Base-by-base conservation (phyloP, 352 stramenopile species). In the Phytophthora pisi region DNA sequence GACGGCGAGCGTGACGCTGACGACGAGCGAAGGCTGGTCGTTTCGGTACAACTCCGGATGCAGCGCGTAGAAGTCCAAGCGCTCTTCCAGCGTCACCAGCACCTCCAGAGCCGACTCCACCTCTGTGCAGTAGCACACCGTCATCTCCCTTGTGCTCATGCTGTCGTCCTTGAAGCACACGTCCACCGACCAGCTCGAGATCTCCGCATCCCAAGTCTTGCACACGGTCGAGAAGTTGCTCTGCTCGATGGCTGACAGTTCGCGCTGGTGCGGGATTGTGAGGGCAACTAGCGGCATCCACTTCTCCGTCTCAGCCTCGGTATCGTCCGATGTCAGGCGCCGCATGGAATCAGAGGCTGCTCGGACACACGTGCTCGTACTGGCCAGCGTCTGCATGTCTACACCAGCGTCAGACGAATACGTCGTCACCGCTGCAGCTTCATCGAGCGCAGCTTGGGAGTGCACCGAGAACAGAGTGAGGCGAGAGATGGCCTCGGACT, bases 201-300 rank as follows among this genome's bases (percentile, higher is more conserved):
- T 50, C 4, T 72, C 56, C 0, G 62, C 24, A 36, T 88, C 81
- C 86, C 86, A 94, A 8, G 77, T 72, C 3, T 79, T 70, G 53
- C 86, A 94, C 0, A 64, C 53, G 0, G 84, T 92, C 2, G 84
- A 78, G 56, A 91, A 94, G 36, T 91, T 88, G 13, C 68, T 69
- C 53, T 82, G 65, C 24, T 90, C 80, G 7, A 89, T 55, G 0
- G 58, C 34, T 1, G 79, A 74, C 2, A 94, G 57, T n/a, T 63
- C 23, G 3, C 81, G 72, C 0, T 65, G 11, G 20, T 92, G 86
- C 0, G 81, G 78, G 34, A 94, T 83, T 7, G 75, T 77, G 9
- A 91, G 51, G 0, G 65, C 69, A 1, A 85, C 54, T 0, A 94
- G 61, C 0, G 82, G 84, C 0, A 69, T 47, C 81, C 76, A 89